phyloP scores from a whole-genome alignment of 257 asterid genomes.

The Plantago elongata region DNA sequence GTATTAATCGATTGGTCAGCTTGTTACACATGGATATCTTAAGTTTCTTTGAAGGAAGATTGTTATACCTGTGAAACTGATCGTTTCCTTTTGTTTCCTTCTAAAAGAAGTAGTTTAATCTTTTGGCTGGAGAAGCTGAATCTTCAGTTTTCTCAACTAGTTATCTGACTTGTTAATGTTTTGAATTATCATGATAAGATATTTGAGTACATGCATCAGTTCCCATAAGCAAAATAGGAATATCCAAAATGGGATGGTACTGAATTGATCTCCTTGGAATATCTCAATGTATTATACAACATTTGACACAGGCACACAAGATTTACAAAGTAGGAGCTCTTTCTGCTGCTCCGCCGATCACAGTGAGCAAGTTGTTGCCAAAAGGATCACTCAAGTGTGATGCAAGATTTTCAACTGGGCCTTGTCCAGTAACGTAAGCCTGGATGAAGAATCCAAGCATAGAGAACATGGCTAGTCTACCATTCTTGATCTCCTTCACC shows the following conservation, averaged over 20 bases:
- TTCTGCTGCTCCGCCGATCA: conserved; percentile 70
- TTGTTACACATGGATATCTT: background rate
- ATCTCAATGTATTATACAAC: conserved; percentile 21
- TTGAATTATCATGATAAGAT: background rate
- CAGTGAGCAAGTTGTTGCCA: conserved; percentile 95
- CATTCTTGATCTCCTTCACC: conserved; percentile 97
- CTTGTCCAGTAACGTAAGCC: conserved; percentile 89
- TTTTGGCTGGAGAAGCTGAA: background rate
- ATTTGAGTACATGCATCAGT: background rate
- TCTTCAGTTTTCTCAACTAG: background rate
- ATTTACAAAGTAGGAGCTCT: conserved; percentile 71
- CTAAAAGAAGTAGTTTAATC: background rate
- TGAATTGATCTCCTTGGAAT: conserved; percentile 4
- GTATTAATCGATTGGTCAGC: background rate
- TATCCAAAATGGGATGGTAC: background rate
- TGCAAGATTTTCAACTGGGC: conserved; percentile 90
- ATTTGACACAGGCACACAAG: conserved; percentile 3
- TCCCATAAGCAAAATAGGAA: background rate
- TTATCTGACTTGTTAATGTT: background rate
- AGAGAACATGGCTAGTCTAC: conserved; percentile 87
- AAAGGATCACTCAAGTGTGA: conserved; percentile 96
- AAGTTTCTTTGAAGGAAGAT: no score
- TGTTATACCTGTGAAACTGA: background rate
- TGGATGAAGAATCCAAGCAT: conserved; percentile 96
- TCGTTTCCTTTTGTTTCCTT: background rate